Conservation (phyloP, 495 filamentous ascomycete genomes). For the Podospora conica region DNA sequence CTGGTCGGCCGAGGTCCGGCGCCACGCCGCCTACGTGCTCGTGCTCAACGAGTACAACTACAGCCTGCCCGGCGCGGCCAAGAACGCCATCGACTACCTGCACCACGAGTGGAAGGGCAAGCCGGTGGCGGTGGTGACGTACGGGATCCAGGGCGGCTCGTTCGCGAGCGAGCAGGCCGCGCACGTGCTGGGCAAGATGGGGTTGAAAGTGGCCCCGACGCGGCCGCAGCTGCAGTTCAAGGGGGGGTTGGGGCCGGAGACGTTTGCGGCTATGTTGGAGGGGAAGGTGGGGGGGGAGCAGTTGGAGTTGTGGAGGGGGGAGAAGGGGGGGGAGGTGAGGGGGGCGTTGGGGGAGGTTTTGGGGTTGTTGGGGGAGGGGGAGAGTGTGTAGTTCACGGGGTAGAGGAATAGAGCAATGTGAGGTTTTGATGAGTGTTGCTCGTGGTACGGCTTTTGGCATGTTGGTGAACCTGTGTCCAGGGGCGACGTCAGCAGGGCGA, state of each 20-base stretch:
- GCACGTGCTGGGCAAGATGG: slow-evolving; percentile 23
- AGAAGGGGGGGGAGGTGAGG: slow-evolving; percentile 17
- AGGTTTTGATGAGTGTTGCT: background rate
- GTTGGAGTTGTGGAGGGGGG: slow-evolving; percentile 23
- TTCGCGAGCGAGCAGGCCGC: slow-evolving; percentile 37
- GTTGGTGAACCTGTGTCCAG: background rate
- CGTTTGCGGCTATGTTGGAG: slow-evolving; percentile 21
- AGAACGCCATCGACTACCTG: slow-evolving; percentile 61
- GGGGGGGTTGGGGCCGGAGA: slow-evolving; percentile 19
- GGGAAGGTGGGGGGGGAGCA: slow-evolving; percentile 27
- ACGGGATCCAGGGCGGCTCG: slow-evolving; percentile 47
- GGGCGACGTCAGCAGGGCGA: background rate
- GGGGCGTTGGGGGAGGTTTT: slow-evolving; percentile 30
- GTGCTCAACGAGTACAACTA: slow-evolving; percentile 46
- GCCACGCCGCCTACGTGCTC: slow-evolving; percentile 51
- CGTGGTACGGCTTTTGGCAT: background rate
- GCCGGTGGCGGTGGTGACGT: slow-evolving; percentile 49
- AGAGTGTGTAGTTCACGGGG: background rate
- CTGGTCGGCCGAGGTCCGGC: slow-evolving; percentile 45
- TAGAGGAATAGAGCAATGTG: background rate
- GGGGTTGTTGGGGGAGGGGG: slow-evolving; percentile 22
- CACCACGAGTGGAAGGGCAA: slow-evolving; percentile 55
- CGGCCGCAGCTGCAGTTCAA: slow-evolving; percentile 27
- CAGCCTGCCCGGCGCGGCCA: slow-evolving; percentile 45
- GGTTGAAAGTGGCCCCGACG: slow-evolving; percentile 28